A percentile compares a stretch with the other conserved stretches of the same genome.
These are phyloP conservation scores for Rosa multiflora DNA, from an alignment of 306 rosid species.

Conservation along the genomic window DNA sequence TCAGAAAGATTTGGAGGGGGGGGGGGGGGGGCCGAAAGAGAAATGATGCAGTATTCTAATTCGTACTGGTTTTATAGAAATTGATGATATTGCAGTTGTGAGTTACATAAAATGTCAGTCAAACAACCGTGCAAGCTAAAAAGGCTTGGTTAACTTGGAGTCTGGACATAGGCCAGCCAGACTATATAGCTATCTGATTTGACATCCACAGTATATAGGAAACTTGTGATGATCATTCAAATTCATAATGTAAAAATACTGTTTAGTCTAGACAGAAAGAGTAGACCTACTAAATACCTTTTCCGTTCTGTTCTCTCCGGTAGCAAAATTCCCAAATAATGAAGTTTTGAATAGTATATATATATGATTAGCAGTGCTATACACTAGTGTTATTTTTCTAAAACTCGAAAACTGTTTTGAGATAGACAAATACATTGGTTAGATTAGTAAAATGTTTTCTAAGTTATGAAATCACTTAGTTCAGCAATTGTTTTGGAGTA, in stretches of 20 bases:
- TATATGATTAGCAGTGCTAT: no score
- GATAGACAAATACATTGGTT: neutral
- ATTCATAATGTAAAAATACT: slow-evolving; percentile 7
- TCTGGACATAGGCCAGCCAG: slow-evolving; percentile 2
- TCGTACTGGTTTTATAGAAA: neutral
- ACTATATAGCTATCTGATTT: slow-evolving; percentile 1
- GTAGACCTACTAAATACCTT: neutral
- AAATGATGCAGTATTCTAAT: neutral
- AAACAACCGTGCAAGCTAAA: slow-evolving; percentile 11
- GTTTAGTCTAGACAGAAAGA: neutral
- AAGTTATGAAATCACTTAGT: neutral
- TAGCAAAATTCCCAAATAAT: neutral
- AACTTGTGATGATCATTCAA: slow-evolving; percentile 1
- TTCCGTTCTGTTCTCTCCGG: neutral
- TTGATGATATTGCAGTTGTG: neutral
- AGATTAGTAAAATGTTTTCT: neutral
- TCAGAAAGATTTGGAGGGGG: neutral
- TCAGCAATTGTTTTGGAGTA: neutral
- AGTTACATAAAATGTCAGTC: slow-evolving; percentile 4
- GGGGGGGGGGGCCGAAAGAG: neutral
- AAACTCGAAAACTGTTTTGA: neutral
- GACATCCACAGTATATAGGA: neutral
- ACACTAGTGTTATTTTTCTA: neutral
- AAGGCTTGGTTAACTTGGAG: slow-evolving; percentile 7
- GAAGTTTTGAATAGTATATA: neutral